Conservation (phyloP, 495 filamentous ascomycete genomes). For the Trichoderma virens region DNA sequence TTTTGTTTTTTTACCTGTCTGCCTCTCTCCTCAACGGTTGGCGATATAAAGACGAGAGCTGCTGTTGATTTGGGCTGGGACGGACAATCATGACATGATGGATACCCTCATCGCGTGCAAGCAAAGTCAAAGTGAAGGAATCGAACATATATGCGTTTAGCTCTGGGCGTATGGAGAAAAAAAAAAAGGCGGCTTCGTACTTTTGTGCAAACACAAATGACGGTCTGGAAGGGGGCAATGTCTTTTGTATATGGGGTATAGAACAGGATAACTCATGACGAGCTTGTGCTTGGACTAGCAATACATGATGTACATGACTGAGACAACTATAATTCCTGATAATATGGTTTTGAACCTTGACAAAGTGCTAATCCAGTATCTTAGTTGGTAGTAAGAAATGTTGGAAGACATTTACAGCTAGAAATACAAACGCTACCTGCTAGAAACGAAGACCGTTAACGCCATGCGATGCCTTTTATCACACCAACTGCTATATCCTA, state of each 20-base stretch:
- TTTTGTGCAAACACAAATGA: not conserved
- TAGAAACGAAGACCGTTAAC: not conserved
- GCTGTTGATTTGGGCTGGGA: too few relatives aligned
- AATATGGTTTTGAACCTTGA: not conserved
- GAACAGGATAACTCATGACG: not conserved
- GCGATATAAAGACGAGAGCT: not conserved
- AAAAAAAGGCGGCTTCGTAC: not conserved
- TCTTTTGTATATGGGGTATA: not conserved
- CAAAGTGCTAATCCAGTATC: not conserved
- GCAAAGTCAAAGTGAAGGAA: not conserved
- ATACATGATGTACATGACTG: conserved; percentile 5
- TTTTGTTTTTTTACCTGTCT: not conserved
- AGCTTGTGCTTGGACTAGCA: not conserved
- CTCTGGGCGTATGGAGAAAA: not conserved
- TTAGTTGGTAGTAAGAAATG: too few relatives aligned
- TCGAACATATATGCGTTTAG: not conserved
- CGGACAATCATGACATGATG: too few relatives aligned
- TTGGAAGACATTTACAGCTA: too few relatives aligned
- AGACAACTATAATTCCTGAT: not conserved
- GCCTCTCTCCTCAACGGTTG: not conserved
- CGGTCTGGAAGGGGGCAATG: not conserved
- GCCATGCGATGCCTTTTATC: not conserved
- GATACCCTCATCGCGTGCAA: not conserved
- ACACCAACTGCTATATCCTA: not conserved
- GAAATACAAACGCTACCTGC: too few relatives aligned